Evolutionary conservation across 1,139 yeast species (phyloP), one percentile per base, ranked within the genome.

Genomic region (Suhomyces chickasaworum): DNA sequence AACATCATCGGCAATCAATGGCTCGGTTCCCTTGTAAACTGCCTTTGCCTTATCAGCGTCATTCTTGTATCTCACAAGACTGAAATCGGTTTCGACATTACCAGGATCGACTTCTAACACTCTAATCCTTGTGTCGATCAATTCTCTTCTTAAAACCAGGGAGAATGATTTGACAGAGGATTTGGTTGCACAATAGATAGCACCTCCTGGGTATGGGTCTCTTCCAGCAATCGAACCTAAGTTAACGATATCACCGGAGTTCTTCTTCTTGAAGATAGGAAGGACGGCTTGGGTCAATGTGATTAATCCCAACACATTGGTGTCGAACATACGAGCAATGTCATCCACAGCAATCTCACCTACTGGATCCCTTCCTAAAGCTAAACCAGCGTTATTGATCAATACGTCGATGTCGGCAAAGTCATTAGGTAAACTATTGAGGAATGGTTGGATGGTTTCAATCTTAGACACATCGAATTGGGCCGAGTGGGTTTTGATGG

Each of bases 31-130:
- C 35, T 75, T 74, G 61, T 89, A 89, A 20, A 86, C 90, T 15
- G 78, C 80, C 54, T 83, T 83, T 8, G 96, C 96, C 60, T 78
- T 78, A 5, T 68, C 71, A 41, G 69, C 60, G 62, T 89, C 95
- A 48, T 95, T 95, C 53, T 82, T 76, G 72, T 80, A 85, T 62
- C 96, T 77, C 29, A 86, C 87, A 30, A 81, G 65, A 7, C 93
- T 84, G 63, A 89, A 89, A 59, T 89, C 96, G 13, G 96, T 89
- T 66, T 88, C 89, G 20, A 89, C 96, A 39, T 86, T 83, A 58
- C 96, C 96, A 9, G 97, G 96, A 51, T 88, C 91, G 42, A 89
- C 78, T 63, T 88, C 95, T 56, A 89, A 79, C 45, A 89, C 90
- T 60, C 96, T 77, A 54, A 89, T 81, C 47, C 79, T 77, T 30